These are phyloP conservation scores for Angomonas desouzai DNA, from an alignment of 208 protist genomes.

Conservation along the genomic window DNA sequence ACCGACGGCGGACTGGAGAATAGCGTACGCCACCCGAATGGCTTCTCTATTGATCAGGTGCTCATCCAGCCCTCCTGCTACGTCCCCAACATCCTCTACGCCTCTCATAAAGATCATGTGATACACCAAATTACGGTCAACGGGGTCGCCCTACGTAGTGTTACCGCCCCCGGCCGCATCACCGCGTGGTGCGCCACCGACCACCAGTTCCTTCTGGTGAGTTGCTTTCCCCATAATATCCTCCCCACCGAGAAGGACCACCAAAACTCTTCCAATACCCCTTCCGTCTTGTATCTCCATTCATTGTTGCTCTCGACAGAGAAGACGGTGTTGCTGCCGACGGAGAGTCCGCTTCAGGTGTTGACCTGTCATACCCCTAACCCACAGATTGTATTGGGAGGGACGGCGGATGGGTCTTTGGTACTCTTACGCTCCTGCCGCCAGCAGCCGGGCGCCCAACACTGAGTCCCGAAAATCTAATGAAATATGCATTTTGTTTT, in stretches of 20 bases:
- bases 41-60: slow-evolving; percentile 63
- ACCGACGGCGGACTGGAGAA: slow-evolving; percentile 60
- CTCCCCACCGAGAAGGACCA: neutral
- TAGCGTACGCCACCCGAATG: slow-evolving; percentile 60
- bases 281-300: slow-evolving; percentile 66
- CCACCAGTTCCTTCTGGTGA: slow-evolving; percentile 69
- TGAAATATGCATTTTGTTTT: neutral
- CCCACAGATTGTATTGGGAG: slow-evolving; percentile 67
- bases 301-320: slow-evolving; percentile 60
- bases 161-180: slow-evolving; percentile 53
- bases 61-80: slow-evolving; percentile 77
- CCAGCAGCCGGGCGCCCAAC: slow-evolving; percentile 9
- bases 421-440: slow-evolving; percentile 21
- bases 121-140: slow-evolving; percentile 83
- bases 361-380: slow-evolving; percentile 58
- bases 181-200: slow-evolving; percentile 58
- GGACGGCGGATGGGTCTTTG: slow-evolving; percentile 9
- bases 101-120: slow-evolving; percentile 62
- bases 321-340: slow-evolving; percentile 44
- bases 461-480: neutral
- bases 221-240: slow-evolving; percentile 18
- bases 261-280: neutral
- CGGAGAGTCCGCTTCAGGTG: slow-evolving; percentile 23
- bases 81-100: slow-evolving; percentile 77
- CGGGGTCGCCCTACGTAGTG: slow-evolving; percentile 61